phyloP scores from a whole-genome alignment of 2,329 filamentous ascomycete species.

The Pseudocercospora fijiensis region DNA sequence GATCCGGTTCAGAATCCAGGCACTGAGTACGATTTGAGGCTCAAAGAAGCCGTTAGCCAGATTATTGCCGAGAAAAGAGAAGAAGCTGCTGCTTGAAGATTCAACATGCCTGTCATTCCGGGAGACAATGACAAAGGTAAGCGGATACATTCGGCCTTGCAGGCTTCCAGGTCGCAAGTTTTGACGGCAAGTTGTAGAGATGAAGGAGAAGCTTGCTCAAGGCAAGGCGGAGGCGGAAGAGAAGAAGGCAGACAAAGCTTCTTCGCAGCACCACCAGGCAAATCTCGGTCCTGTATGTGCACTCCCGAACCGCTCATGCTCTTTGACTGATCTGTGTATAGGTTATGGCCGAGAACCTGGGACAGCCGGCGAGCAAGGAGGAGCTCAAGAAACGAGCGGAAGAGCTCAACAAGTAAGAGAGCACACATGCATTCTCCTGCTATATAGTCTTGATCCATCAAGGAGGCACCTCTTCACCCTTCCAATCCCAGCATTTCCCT shows the following conservation, averaged over 20 bases:
- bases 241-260: constrained; percentile 29
- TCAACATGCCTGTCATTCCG: constrained; percentile 27
- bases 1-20: background rate
- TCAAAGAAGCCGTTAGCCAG: background rate
- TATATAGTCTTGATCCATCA: constrained; percentile 35
- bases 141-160: background rate
- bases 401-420: constrained; percentile 49
- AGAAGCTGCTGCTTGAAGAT: background rate
- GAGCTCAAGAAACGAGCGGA: constrained; percentile 52
- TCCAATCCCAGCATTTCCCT: constrained; percentile 69
- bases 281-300: constrained; percentile 45
- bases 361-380: constrained; percentile 49
- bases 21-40: background rate
- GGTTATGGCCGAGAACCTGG: constrained; percentile 45
- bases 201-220: constrained; percentile 24
- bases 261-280: constrained; percentile 44
- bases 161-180: background rate
- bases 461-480: constrained; percentile 61
- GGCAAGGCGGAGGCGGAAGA: constrained; percentile 23
- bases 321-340: background rate
- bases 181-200: constrained; percentile 17
- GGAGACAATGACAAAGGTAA: constrained; percentile 26
- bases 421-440: background rate
- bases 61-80: constrained; percentile 5
- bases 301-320: background rate